These are phyloP conservation scores for Blastobotrys mokoenaii DNA, from an alignment of 805 yeast genomes.

Conservation along the genomic window DNA sequence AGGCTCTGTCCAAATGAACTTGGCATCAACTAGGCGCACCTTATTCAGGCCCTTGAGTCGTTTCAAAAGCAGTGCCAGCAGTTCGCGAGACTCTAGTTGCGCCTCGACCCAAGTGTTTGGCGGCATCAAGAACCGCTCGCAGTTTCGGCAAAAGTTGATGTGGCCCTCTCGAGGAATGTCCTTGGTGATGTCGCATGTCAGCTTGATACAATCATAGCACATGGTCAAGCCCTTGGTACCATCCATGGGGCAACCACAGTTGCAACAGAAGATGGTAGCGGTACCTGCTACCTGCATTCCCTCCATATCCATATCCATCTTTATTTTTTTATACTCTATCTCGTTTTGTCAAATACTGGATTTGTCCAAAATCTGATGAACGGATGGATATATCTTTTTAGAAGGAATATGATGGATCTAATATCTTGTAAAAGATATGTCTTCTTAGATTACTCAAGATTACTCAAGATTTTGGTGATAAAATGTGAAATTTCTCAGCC, in stretches of 20 bases:
- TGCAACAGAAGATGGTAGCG: constrained; percentile 92
- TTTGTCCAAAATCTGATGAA: too few relatives aligned
- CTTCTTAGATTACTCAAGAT: too few relatives aligned
- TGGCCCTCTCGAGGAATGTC: constrained; percentile 86
- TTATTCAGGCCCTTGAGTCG: constrained; percentile 81
- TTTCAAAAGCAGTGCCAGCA: constrained; percentile 82
- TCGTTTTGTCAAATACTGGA: too few relatives aligned
- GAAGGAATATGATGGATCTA: too few relatives aligned
- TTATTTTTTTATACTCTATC: too few relatives aligned
- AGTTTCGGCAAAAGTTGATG: constrained; percentile 89
- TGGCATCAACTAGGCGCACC: constrained; percentile 83
- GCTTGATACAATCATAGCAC: constrained; percentile 95
- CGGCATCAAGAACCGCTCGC: constrained; percentile 93
- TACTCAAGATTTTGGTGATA: too few relatives aligned
- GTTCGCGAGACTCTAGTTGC: constrained; percentile 84
- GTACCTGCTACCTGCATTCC: not conserved
- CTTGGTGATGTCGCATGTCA: constrained; percentile 87
- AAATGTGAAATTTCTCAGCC: too few relatives aligned
- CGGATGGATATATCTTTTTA: too few relatives aligned
- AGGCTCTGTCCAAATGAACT: constrained; percentile 96
- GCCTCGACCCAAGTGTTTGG: constrained; percentile 91
- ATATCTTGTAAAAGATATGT: too few relatives aligned
- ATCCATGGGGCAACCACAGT: constrained; percentile 98
- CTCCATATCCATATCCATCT: not conserved
- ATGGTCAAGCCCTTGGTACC: constrained; percentile 85